phyloP scores from a whole-genome alignment of 352 stramenopile species.

The Phytophthora sojae region DNA sequence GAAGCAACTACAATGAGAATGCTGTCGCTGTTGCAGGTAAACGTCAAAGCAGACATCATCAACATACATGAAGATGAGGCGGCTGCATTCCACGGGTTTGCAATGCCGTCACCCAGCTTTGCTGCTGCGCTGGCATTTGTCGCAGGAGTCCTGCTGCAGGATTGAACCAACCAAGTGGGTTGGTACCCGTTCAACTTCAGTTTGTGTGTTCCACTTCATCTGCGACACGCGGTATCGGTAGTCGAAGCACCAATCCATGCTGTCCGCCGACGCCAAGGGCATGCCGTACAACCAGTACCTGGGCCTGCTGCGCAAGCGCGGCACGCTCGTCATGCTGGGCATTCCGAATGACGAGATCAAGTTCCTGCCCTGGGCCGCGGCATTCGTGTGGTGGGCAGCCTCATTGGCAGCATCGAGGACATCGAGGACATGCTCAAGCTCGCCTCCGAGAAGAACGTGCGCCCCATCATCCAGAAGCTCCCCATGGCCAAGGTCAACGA shows the following conservation, averaged over 20 bases:
- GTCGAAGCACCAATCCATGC: background rate
- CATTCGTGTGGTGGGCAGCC: conserved; percentile 66
- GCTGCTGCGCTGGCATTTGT: background rate
- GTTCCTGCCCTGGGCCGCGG: conserved; percentile 59
- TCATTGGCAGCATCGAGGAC: conserved; percentile 85
- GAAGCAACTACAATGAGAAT: no score
- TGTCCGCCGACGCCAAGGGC: conserved; percentile 56
- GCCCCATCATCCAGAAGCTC: conserved; percentile 55
- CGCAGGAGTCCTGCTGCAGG: background rate
- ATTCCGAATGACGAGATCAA: conserved; percentile 68
- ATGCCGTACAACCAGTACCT: conserved; percentile 65
- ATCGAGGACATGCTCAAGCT: conserved; percentile 90
- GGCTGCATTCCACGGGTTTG: background rate
- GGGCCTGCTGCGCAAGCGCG: conserved; percentile 60
- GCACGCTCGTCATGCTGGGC: conserved; percentile 75
- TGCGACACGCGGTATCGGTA: conserved; percentile 4
- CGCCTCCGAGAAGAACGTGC: conserved; percentile 72
- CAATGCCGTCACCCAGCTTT: background rate
- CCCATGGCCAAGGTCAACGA: conserved; percentile 57
- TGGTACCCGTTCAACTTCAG: background rate
- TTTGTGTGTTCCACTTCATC: background rate
- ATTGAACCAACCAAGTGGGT: background rate
- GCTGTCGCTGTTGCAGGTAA: background rate
- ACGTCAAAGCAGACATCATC: background rate
- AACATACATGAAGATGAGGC: background rate